Evolutionary conservation across 169 alveolate species (phyloP).

Genomic region (Babesia ovis): DNA sequence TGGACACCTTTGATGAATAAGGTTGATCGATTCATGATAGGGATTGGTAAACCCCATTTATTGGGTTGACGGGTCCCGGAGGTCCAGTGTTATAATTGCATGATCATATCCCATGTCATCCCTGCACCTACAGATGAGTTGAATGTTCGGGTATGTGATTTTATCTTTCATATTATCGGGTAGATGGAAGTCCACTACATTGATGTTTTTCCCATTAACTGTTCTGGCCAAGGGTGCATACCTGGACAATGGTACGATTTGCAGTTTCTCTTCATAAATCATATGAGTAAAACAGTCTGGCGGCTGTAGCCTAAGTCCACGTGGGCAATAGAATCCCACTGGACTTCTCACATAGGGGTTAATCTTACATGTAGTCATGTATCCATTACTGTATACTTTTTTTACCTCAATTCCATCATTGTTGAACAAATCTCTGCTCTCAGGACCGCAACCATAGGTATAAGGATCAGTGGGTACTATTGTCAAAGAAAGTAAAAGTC

Average conservation of each 20-base stretch:
- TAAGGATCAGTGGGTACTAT: conserved; percentile 67
- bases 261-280: not conserved
- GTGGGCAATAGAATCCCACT: conserved; percentile 67
- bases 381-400: not conserved
- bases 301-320: conserved; percentile 36
- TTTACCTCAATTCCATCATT: not conserved
- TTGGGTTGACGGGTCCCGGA: not conserved
- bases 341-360: conserved; percentile 36
- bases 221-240: conserved; percentile 21
- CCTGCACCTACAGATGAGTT: conserved; percentile 19
- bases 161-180: not conserved
- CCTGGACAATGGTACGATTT: not conserved
- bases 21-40: no score
- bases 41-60: not conserved
- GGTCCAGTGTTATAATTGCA: conserved; percentile 18
- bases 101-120: not conserved
- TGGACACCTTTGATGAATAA: no score
- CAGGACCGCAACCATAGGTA: conserved; percentile 62
- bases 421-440: conserved; percentile 18
- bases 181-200: conserved; percentile 11
- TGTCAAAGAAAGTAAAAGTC: not conserved
- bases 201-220: not conserved
- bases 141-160: conserved; percentile 2
- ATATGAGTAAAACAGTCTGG: conserved; percentile 43
- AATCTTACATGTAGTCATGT: conserved; percentile 19